Evolutionary conservation across 805 yeast species (phyloP).

Genomic region (Candida sphagnicola): DNA sequence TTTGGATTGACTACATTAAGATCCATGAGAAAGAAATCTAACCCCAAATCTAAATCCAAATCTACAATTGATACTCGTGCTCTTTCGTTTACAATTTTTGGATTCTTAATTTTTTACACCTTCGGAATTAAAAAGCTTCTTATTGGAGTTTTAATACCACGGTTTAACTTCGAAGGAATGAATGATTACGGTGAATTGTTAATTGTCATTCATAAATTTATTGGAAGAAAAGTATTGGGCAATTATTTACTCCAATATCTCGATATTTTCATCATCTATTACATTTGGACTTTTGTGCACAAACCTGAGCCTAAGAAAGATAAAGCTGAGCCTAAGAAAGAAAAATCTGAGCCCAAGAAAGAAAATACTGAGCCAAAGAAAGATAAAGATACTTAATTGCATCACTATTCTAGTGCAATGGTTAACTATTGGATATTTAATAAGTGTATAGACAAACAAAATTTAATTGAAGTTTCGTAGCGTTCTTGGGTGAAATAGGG

Average conservation of each 20-base stretch:
- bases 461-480: too few species aligned
- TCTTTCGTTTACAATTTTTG: background rate
- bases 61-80: background rate
- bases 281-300: background rate
- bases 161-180: background rate
- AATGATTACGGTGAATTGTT: conserved; percentile 3
- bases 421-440: background rate
- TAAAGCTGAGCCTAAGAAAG: too few species aligned
- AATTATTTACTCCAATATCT: background rate
- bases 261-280: conserved; percentile 1
- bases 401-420: background rate
- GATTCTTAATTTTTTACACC: conserved; percentile 2
- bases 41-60: background rate
- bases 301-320: background rate
- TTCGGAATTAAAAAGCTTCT: background rate
- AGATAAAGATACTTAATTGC: too few species aligned
- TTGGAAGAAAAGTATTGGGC: background rate
- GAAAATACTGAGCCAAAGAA: background rate
- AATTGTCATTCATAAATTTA: conserved; percentile 1
- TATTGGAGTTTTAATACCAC: background rate
- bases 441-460: background rate
- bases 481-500: too few species aligned
- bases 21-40: background rate
- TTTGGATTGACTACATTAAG: conserved; percentile 2
- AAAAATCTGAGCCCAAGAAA: background rate